Conservation (phyloP, 768 basidiomycete genomes). For the Boletus rubescentipes region DNA sequence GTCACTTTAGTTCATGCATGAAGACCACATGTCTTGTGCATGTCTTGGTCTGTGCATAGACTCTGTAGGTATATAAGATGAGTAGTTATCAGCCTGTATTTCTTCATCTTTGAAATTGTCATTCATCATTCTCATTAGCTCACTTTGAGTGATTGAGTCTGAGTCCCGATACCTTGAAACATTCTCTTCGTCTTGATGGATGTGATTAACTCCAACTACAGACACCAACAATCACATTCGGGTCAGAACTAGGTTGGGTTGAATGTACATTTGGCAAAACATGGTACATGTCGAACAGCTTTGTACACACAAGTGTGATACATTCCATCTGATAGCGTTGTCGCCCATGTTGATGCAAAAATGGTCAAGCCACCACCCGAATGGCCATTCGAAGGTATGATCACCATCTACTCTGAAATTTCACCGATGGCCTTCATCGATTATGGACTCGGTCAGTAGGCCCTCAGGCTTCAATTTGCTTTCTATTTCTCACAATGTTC, state of each 20-base stretch:
- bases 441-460: conserved; percentile 92
- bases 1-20: too few species aligned
- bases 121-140: too few species aligned
- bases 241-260: conserved; percentile 22
- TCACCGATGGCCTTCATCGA: conserved; percentile 96
- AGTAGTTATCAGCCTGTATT: too few species aligned
- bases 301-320: conserved; percentile 43
- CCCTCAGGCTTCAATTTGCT: conserved; percentile 17
- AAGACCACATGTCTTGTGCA: too few species aligned
- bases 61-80: too few species aligned
- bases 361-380: conserved; percentile 91
- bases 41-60: too few species aligned
- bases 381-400: conserved; percentile 86
- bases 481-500: neutral
- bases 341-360: conserved; percentile 83
- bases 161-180: conserved; percentile 70
- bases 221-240: conserved; percentile 57
- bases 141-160: too few species aligned
- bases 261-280: conserved; percentile 24
- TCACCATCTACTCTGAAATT: conserved; percentile 90
- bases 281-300: conserved; percentile 38
- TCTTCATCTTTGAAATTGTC: too few species aligned
- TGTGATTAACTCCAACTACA: conserved; percentile 68
- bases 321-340: conserved; percentile 55
- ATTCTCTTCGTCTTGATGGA: conserved; percentile 81